Conservation (phyloP, 148 eudicot genomes). For the Rhododendron kiyosumense region DNA sequence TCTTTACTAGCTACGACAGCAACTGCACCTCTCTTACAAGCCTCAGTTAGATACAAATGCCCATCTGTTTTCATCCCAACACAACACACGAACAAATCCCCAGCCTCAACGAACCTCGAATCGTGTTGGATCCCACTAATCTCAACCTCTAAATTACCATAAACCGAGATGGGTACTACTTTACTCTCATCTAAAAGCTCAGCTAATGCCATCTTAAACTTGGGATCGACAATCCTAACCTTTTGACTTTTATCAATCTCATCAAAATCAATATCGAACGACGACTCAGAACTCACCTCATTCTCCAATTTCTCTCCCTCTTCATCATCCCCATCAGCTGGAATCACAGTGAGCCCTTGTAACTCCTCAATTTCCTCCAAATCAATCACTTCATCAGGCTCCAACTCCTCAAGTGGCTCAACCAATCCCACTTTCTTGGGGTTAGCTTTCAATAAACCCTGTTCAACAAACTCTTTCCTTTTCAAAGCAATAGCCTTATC, state of each 20-base stretch:
- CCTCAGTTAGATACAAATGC: constrained; percentile 72
- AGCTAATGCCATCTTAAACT: constrained; percentile 79
- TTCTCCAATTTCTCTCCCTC: constrained; percentile 27
- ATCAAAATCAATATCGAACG: constrained; percentile 70
- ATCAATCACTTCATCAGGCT: constrained; percentile 69
- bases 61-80: constrained; percentile 76
- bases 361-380: constrained; percentile 80
- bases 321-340: constrained; percentile 30
- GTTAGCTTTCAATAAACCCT: constrained; percentile 71
- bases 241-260: constrained; percentile 35
- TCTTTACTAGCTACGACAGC: constrained; percentile 96
- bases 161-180: constrained; percentile 84
- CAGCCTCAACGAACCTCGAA: constrained; percentile 72
- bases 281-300: constrained; percentile 30
- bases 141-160: constrained; percentile 80
- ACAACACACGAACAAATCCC: constrained; percentile 96
- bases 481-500: constrained; percentile 70
- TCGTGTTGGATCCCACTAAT: constrained; percentile 88
- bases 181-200: constrained; percentile 91
- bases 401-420: constrained; percentile 44
- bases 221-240: constrained; percentile 76
- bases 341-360: constrained; percentile 36
- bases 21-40: constrained; percentile 94
- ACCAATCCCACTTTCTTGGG: constrained; percentile 27
- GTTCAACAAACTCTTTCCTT: constrained; percentile 70